phyloP scores from a whole-genome alignment of 176 grass and related monocot genomes.

The Eleusine indica region DNA sequence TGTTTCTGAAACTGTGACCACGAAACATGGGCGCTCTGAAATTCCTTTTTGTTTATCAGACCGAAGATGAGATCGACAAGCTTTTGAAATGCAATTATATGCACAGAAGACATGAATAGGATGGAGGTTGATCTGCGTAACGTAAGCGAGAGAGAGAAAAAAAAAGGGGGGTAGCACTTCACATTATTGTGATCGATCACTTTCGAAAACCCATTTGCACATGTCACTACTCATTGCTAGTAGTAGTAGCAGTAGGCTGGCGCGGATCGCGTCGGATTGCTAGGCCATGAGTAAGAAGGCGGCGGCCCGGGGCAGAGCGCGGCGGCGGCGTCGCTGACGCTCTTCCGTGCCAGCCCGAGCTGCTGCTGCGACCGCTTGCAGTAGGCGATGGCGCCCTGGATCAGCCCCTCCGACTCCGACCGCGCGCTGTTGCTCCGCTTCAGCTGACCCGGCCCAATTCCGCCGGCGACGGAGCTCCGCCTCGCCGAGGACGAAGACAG shows the following conservation, averaged over 20 bases:
- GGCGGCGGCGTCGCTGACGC: constrained; percentile 50
- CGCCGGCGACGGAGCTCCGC: neutral
- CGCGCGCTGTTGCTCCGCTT: constrained; percentile 61
- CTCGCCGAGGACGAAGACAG: constrained; percentile 32
- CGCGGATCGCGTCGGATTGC: neutral
- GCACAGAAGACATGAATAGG: neutral
- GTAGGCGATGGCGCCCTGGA: constrained; percentile 84
- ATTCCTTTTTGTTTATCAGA: neutral
- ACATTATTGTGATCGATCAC: constrained; percentile 49
- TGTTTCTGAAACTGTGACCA: neutral
- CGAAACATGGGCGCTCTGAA: neutral
- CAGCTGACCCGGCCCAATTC: neutral
- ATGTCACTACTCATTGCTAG: constrained; percentile 4
- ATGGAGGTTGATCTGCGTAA: neutral
- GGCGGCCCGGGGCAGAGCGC: constrained; percentile 31
- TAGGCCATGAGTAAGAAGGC: neutral
- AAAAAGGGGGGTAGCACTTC: neutral
- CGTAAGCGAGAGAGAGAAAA: neutral
- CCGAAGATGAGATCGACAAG: too few species aligned
- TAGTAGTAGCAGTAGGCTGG: constrained; percentile 22
- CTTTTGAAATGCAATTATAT: neutral
- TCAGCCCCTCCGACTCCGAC: constrained; percentile 64
- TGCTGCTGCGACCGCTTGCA: constrained; percentile 73
- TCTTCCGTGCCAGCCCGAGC: constrained; percentile 53
- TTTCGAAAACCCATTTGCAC: constrained; percentile 32